A percentile compares a stretch with the other conserved stretches of the same genome.
These are phyloP conservation scores for Penicillium digitatum DNA, from an alignment of 2,329 filamentous ascomycete species.

Conservation along the genomic window DNA sequence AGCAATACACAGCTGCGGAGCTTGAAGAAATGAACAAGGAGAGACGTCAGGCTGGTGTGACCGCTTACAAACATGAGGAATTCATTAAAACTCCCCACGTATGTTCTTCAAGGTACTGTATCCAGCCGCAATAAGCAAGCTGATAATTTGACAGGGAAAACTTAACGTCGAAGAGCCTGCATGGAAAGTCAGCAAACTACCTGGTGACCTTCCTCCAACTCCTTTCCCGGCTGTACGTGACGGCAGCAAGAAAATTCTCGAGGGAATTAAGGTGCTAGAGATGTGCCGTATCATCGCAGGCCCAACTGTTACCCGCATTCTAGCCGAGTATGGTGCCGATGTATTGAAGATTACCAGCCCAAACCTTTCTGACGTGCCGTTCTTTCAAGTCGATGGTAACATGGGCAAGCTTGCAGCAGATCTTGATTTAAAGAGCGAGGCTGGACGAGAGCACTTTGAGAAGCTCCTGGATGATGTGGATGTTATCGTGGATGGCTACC, in stretches of 20 bases:
- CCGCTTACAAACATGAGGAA: conserved; percentile 56
- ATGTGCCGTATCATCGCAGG: conserved; percentile 72
- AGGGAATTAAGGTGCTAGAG: conserved; percentile 68
- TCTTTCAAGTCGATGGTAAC: conserved; percentile 70
- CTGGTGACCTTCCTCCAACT: conserved; percentile 27
- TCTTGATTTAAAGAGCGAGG: conserved; percentile 57
- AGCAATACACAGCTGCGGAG: conserved; percentile 51
- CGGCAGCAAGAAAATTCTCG: conserved; percentile 40
- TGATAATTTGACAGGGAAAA: conserved; percentile 24
- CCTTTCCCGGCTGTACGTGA: conserved; percentile 31
- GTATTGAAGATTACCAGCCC: conserved; percentile 70
- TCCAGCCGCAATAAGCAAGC: background rate
- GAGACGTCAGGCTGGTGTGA: conserved; percentile 58
- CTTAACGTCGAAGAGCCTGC: conserved; percentile 35
- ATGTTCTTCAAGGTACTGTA: conserved; percentile 16
- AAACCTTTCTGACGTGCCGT: conserved; percentile 64
- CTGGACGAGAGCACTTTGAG: conserved; percentile 56
- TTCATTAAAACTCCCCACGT: conserved; percentile 57
- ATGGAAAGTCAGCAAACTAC: conserved; percentile 34
- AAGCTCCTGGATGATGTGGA: conserved; percentile 60
- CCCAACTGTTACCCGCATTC: conserved; percentile 65
- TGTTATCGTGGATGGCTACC: conserved; percentile 66
- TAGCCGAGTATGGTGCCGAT: conserved; percentile 71
- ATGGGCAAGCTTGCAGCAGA: conserved; percentile 66
- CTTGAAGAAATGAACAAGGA: conserved; percentile 57